A percentile compares a stretch with the other conserved stretches of the same genome.
These are phyloP conservation scores for Ustilago cynodontis DNA, from an alignment of 1,284 basidiomycete genomes.

Conservation along the genomic window DNA sequence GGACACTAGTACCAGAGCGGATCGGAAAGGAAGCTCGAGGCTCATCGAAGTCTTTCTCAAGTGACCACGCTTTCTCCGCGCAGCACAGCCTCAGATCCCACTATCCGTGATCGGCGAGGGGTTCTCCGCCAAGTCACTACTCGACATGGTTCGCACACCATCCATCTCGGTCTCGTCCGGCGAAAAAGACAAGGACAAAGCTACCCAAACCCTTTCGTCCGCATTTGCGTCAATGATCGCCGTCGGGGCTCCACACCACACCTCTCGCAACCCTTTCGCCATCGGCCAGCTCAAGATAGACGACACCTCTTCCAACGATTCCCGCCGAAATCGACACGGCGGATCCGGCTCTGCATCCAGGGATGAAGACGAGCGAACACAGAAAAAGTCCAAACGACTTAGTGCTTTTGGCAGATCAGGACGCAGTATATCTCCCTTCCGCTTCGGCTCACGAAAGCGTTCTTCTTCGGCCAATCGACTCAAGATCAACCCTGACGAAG, in stretches of 20 bases:
- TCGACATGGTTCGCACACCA: conserved; percentile 36
- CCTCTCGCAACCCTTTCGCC: conserved; percentile 34
- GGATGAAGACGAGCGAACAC: conserved; percentile 23
- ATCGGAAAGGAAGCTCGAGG: neutral
- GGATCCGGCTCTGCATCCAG: conserved; percentile 4
- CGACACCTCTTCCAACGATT: conserved; percentile 14
- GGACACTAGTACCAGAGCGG: too few relatives aligned
- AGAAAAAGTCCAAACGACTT: conserved; percentile 24
- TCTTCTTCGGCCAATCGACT: conserved; percentile 33
- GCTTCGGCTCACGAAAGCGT: conserved; percentile 36
- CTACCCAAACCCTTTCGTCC: conserved; percentile 33
- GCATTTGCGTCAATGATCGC: conserved; percentile 50
- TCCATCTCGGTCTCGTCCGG: conserved; percentile 27
- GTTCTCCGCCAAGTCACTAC: neutral
- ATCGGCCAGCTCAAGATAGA: conserved; percentile 44
- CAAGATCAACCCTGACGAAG: conserved; percentile 31
- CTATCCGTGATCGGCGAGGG: neutral
- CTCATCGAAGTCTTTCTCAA: neutral
- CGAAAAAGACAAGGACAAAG: conserved; percentile 37
- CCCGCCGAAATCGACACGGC: conserved; percentile 7
- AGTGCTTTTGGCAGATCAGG: conserved; percentile 34
- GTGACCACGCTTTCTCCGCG: too few relatives aligned
- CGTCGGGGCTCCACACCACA: conserved; percentile 37
- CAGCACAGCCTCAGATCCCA: neutral
- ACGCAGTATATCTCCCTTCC: conserved; percentile 45